Percentiles rank a stretch among this genome's conserved stretches.
phyloP scores from a whole-genome alignment of 495 filamentous ascomycete species.

The Glutinoglossum americanum region DNA sequence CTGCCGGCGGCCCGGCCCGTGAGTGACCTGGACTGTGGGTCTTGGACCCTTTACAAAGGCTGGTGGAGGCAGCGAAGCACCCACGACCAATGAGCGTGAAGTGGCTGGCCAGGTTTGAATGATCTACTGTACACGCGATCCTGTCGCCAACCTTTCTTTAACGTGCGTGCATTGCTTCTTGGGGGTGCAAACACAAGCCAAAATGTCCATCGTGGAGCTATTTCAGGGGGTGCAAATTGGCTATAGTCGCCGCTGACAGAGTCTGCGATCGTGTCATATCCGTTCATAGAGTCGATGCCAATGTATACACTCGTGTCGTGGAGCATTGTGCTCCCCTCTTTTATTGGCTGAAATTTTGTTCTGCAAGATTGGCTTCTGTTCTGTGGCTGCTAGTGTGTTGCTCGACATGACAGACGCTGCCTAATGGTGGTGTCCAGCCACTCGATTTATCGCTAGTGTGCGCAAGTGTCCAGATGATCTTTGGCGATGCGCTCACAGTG shows the following conservation, averaged over 20 bases:
- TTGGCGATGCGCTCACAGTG: not conserved
- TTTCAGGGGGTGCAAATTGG: not conserved
- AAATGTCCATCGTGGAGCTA: not conserved
- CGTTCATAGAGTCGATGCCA: not conserved
- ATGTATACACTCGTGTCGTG: not conserved
- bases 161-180: conserved; percentile 1
- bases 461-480: not conserved
- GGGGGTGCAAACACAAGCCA: not conserved
- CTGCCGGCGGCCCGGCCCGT: conserved; percentile 2
- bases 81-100: not conserved
- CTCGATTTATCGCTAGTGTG: not conserved
- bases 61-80: not conserved
- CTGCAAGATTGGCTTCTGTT: not conserved
- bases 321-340: not conserved
- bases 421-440: not conserved
- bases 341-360: not conserved
- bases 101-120: not conserved
- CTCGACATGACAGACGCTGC: not conserved
- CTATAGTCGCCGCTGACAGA: not conserved
- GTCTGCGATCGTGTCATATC: not conserved
- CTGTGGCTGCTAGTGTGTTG: conserved; percentile 1
- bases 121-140: conserved; percentile 3
- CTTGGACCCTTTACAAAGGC: not conserved
- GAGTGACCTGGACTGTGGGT: not conserved
- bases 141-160: conserved; percentile 4